These are phyloP conservation scores for Vaccinium vitisidaea DNA, from an alignment of 148 eudicot species.

Conservation along the genomic window DNA sequence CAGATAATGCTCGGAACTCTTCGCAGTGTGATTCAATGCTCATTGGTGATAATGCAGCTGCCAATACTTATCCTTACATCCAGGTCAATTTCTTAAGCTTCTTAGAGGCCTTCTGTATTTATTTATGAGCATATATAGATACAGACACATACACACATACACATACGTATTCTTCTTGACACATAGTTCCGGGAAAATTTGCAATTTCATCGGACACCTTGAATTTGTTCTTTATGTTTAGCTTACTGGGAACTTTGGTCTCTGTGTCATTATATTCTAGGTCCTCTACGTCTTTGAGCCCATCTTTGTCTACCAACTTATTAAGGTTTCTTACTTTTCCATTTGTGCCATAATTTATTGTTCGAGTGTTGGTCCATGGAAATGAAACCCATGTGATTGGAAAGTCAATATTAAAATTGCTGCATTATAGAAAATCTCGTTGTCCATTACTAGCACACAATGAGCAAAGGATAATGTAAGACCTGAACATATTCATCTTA, in stretches of 20 bases:
- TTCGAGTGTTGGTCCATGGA: not conserved
- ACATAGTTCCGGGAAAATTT: not conserved
- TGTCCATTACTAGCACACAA: not conserved
- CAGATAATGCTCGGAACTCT: slow-evolving; percentile 77
- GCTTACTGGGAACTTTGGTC: not conserved
- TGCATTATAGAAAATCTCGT: not conserved
- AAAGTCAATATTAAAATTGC: not conserved
- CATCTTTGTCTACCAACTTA: not conserved
- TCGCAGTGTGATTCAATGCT: slow-evolving; percentile 99
- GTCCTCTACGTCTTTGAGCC: not conserved
- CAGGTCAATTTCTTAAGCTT: slow-evolving; percentile 47
- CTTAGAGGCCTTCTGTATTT: not conserved
- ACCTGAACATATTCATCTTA: not conserved
- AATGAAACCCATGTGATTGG: not conserved
- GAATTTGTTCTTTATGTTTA: not conserved
- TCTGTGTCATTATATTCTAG: not conserved
- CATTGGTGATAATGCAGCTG: slow-evolving; percentile 83
- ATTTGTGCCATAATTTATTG: not conserved
- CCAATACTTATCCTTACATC: slow-evolving; percentile 91
- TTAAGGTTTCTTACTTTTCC: not conserved
- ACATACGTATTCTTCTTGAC: not conserved
- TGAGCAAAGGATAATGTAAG: not conserved
- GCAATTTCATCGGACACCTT: not conserved
- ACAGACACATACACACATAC: not conserved
- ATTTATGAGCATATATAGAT: not conserved